Conservation (phyloP, 495 filamentous ascomycete genomes). For the Parathielavia hyrcaniae region DNA sequence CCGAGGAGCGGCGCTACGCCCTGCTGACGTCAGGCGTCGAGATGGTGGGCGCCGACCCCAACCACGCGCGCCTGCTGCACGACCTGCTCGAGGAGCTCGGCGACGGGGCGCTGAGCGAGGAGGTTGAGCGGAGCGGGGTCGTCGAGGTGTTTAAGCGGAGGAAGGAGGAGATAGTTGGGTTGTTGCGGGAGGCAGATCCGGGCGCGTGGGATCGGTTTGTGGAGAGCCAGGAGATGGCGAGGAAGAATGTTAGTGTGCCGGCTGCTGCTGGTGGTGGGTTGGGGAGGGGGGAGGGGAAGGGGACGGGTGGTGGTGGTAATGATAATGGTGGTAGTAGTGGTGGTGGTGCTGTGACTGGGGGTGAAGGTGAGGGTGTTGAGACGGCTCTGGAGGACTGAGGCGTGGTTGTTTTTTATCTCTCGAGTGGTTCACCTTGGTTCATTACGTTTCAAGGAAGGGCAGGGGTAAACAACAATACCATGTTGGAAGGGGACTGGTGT, state of each 20-base stretch:
- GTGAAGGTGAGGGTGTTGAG: background rate
- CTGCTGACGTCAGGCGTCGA: conserved; percentile 37
- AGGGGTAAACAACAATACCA: no score
- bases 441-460: no score
- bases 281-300: background rate
- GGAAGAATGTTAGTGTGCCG: conserved; percentile 44
- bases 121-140: conserved; percentile 49
- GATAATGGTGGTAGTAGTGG: background rate
- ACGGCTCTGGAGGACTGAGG: background rate
- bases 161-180: conserved; percentile 44
- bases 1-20: conserved; percentile 43
- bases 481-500: no score
- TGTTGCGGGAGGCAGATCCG: conserved; percentile 51
- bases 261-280: background rate
- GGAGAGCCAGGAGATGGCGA: conserved; percentile 60
- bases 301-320: background rate
- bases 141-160: conserved; percentile 55
- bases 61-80: conserved; percentile 52
- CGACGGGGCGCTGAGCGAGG: conserved; percentile 51
- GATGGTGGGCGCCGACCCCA: conserved; percentile 48
- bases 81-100: conserved; percentile 59
- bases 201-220: conserved; percentile 59
- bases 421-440: no score
- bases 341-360: background rate
- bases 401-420: no score